Evolutionary conservation across 1,284 basidiomycete species (phyloP).

Genomic region (Sanghuangporus weigelae): DNA sequence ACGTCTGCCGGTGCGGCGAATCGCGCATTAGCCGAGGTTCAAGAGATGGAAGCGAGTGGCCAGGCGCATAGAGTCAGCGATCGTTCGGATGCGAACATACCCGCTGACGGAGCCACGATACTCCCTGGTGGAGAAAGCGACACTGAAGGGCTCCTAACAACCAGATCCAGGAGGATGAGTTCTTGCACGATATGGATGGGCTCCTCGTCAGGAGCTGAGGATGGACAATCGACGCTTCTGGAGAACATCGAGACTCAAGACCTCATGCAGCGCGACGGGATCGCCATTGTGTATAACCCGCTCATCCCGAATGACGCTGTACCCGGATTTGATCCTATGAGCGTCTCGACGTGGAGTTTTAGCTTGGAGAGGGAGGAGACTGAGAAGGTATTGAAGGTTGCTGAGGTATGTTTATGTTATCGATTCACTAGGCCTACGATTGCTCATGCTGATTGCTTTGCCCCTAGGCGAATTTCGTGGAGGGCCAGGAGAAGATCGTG

Average conservation of each 20-base stretch:
- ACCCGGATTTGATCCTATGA: conserved; percentile 33
- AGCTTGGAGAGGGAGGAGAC: conserved; percentile 33
- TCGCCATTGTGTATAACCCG: conserved; percentile 37
- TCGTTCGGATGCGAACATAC: background rate
- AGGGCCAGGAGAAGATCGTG: conserved; percentile 33
- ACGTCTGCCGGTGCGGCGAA: conserved; percentile 15
- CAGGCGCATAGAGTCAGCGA: conserved; percentile 20
- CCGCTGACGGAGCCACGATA: background rate
- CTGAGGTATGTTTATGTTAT: conserved; percentile 25
- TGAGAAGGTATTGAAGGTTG: conserved; percentile 30
- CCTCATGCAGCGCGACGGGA: conserved; percentile 32
- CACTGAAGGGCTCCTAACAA: background rate
- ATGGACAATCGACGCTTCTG: conserved; percentile 25
- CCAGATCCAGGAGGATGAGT: conserved; percentile 18
- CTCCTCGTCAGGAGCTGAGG: conserved; percentile 26
- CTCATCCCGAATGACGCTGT: conserved; percentile 30
- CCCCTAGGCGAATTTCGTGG: conserved; percentile 30
- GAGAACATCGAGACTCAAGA: conserved; percentile 34
- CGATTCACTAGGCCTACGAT: background rate
- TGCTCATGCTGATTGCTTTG: background rate
- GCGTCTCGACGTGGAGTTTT: conserved; percentile 35
- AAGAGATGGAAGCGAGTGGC: conserved; percentile 24
- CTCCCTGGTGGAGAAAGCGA: background rate
- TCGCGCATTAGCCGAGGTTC: conserved; percentile 18
- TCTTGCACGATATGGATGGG: conserved; percentile 39